phyloP scores from a whole-genome alignment of 148 eudicot genomes.

The Polygonum maritimum region DNA sequence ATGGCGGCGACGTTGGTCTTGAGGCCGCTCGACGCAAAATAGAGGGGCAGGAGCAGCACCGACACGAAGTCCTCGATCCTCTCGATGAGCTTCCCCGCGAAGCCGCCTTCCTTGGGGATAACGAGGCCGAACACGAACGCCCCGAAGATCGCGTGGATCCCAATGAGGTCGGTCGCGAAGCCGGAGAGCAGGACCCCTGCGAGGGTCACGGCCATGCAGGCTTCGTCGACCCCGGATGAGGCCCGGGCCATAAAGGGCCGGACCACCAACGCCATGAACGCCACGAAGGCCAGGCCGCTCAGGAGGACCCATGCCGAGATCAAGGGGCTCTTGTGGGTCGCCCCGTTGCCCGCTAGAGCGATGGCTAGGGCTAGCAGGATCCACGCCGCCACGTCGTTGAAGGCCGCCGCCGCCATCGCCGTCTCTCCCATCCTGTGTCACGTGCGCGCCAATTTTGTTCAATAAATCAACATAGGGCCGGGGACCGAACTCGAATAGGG shows the following conservation, averaged over 20 bases:
- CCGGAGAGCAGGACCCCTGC: slow-evolving; percentile 33
- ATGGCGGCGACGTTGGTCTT: slow-evolving; percentile 42
- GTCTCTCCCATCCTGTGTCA: slow-evolving; percentile 28
- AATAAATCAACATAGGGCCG: too few species aligned
- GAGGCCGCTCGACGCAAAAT: slow-evolving; percentile 47
- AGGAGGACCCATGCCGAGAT: slow-evolving; percentile 29
- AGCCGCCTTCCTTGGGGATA: slow-evolving; percentile 33
- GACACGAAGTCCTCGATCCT: slow-evolving; percentile 41
- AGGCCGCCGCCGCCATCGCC: slow-evolving; percentile 40
- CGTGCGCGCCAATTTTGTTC: too few species aligned
- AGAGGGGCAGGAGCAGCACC: slow-evolving; percentile 33
- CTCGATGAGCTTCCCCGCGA: slow-evolving; percentile 21
- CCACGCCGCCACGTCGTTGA: slow-evolving; percentile 44
- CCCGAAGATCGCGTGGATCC: slow-evolving; percentile 50
- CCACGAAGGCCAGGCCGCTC: slow-evolving; percentile 28
- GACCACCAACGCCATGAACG: slow-evolving; percentile 6
- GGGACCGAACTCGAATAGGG: too few species aligned
- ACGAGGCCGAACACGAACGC: slow-evolving; percentile 37
- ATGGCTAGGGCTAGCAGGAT: slow-evolving; percentile 32
- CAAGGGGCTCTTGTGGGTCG: slow-evolving; percentile 8
- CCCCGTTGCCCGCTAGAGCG: slow-evolving; percentile 22
- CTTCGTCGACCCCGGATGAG: slow-evolving; percentile 24
- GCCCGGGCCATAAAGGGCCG: slow-evolving; percentile 21
- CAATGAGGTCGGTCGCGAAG: slow-evolving; percentile 37
- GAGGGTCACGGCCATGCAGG: slow-evolving; percentile 27